These are phyloP conservation scores for Diaporthe citrichinensis DNA, from an alignment of 2,329 filamentous ascomycete genomes.

Conservation along the genomic window DNA sequence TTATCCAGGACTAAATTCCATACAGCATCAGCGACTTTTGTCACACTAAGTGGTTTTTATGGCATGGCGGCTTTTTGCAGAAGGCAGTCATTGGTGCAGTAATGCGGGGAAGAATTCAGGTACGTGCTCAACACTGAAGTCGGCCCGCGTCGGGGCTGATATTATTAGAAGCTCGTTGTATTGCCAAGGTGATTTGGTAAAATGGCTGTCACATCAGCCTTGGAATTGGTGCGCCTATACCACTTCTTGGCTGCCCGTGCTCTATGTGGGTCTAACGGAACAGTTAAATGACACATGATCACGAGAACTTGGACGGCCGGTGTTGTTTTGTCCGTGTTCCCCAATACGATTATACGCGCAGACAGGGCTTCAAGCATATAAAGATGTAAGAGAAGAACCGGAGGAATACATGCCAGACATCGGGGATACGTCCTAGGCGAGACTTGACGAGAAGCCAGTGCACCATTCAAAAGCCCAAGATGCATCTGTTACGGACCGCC, in stretches of 20 bases:
- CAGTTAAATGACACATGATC: slow-evolving; percentile 20
- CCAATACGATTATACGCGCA: not conserved
- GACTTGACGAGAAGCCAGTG: not conserved
- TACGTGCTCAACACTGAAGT: not conserved
- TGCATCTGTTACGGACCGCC: slow-evolving; percentile 7
- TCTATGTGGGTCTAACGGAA: slow-evolving; percentile 12
- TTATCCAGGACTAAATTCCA: too few relatives aligned
- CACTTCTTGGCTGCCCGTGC: slow-evolving; percentile 25
- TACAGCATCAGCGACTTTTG: too few relatives aligned
- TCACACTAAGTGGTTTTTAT: too few relatives aligned
- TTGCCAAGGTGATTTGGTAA: slow-evolving; percentile 29
- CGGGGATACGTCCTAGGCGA: too few relatives aligned
- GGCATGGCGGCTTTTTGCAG: not conserved
- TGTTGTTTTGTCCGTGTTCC: not conserved
- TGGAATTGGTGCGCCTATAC: slow-evolving; percentile 30
- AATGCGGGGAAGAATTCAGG: not conserved
- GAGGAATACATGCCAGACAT: not conserved
- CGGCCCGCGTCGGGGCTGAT: slow-evolving; percentile 21
- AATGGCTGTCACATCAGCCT: not conserved
- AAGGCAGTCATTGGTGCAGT: not conserved
- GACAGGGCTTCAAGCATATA: not conserved
- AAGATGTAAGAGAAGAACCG: not conserved
- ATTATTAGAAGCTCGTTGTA: not conserved
- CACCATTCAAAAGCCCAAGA: not conserved
- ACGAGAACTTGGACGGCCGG: slow-evolving; percentile 15